Conservation (phyloP, 2,329 filamentous ascomycete species). For the Biscogniauxia mediterranea region DNA sequence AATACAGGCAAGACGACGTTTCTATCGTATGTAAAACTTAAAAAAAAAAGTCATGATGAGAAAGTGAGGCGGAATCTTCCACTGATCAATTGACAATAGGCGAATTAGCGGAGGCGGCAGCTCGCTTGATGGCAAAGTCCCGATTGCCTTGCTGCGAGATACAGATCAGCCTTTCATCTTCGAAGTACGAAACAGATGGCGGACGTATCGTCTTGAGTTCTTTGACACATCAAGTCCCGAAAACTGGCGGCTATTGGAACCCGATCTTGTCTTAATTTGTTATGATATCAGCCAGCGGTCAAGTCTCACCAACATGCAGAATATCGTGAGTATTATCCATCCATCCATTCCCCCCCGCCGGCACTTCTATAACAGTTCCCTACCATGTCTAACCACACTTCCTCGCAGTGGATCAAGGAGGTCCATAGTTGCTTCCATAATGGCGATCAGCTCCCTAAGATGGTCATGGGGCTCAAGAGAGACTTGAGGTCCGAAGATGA, state of each 20-base stretch:
- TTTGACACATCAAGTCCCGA: conserved; percentile 58
- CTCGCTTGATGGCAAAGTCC: conserved; percentile 39
- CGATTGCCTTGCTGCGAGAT: conserved; percentile 53
- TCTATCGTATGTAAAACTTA: conserved; percentile 48
- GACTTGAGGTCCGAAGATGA: conserved; percentile 58
- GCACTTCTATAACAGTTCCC: background rate
- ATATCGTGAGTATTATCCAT: conserved; percentile 43
- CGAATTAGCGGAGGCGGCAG: conserved; percentile 48
- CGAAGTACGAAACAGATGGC: conserved; percentile 47
- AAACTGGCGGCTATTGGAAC: conserved; percentile 57
- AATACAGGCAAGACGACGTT: conserved; percentile 61
- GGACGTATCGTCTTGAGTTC: conserved; percentile 55
- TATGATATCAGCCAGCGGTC: conserved; percentile 60
- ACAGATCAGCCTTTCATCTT: conserved; percentile 61
- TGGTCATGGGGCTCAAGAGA: conserved; percentile 60
- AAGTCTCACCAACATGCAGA: conserved; percentile 57
- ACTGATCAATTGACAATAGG: conserved; percentile 33
- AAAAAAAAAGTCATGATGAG: background rate
- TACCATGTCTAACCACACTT: conserved; percentile 3
- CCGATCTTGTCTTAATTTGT: conserved; percentile 58
- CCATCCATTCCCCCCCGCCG: background rate
- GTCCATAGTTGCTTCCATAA: conserved; percentile 47
- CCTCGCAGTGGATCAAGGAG: conserved; percentile 56
- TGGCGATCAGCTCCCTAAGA: conserved; percentile 50
- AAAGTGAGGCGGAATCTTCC: background rate